Base-by-base conservation (phyloP, 148 eudicot genomes). In the Gaultheria prostrata region DNA sequence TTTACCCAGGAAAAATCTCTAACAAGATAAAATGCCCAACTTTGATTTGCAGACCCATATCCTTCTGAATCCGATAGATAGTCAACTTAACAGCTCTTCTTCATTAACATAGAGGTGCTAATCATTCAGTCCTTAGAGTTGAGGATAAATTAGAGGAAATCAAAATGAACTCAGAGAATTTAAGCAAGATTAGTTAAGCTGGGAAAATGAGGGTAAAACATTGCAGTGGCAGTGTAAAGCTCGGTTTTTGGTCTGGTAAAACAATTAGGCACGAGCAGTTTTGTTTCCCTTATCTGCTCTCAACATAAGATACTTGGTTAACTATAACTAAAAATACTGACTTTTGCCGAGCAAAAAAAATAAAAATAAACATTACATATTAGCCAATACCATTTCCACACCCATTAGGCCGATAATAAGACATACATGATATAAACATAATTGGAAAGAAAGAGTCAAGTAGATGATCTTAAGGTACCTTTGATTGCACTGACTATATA, bases 401-500 rank as follows among this genome's bases (percentile, higher is more conserved):
- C 46, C 56, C 43, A 65, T 32, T 65, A 39, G 43, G 43, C 43
- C 43, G 4, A 39, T 39, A 53, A 81, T 46, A 17, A 17, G 17
- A 21, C 79, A 26, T 1, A 13, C 24, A 7, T 61, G 30, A 43
- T 2, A 26, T 50, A 2, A 49, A 45, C 71, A 46, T 65, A 24
- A 61, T 39, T 35, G 15, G 49, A 61, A 32, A 17, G 43, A 78
- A 53, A 61, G 21, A 13, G 35, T 67, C 72, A 30, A 4, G 8
- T 28, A 63, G 72, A 80, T 61, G 72, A 80, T 80, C 51, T 11
- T 2, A 8, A 14, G n/a, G 13, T 67, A 65, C 83, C 83, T 65
- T 65, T 28, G 13, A 69, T 46, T 67, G 26, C 46, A 13, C 43
- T 4, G 56, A 54, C 54, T 24, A 13, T 1, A 43, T 33, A 30